These are phyloP conservation scores for Cicer yamashitae DNA, from an alignment of 306 rosid species.

Conservation along the genomic window DNA sequence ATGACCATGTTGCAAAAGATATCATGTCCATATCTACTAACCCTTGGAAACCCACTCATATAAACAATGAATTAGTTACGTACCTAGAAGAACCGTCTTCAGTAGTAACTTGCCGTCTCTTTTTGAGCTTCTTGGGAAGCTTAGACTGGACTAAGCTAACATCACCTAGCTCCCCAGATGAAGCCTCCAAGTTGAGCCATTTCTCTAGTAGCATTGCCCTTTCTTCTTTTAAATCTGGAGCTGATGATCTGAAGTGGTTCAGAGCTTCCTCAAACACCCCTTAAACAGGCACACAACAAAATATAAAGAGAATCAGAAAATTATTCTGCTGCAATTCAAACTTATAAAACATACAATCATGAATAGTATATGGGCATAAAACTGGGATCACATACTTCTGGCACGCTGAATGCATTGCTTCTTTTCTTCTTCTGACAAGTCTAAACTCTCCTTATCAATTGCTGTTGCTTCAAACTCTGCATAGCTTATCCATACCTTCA, in stretches of 20 bases:
- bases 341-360: constrained; percentile 18
- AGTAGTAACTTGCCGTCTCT: constrained; percentile 67
- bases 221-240: constrained; percentile 92
- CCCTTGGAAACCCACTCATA: constrained; percentile 30
- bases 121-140: constrained; percentile 92
- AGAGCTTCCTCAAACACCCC: constrained; percentile 90
- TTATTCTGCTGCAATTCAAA: not conserved
- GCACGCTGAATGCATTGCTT: constrained; percentile 66
- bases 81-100: constrained; percentile 94
- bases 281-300: constrained; percentile 41
- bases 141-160: constrained; percentile 78
- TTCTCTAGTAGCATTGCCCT: constrained; percentile 92
- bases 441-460: constrained; percentile 46
- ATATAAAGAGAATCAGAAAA: constrained; percentile 34
- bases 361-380: constrained; percentile 29
- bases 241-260: constrained; percentile 79
- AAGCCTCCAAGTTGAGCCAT: constrained; percentile 83
- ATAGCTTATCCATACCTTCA: constrained; percentile 90
- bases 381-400: constrained; percentile 66
- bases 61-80: constrained; percentile 35
- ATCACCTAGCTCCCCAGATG: constrained; percentile 80
- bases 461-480: constrained; percentile 90
- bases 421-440: constrained; percentile 54
- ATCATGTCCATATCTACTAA: constrained; percentile 6
- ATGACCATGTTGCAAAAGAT: not conserved